These are phyloP conservation scores for Ceratobasidium sp. DNA, from an alignment of 1,284 basidiomycete species.

Conservation along the genomic window DNA sequence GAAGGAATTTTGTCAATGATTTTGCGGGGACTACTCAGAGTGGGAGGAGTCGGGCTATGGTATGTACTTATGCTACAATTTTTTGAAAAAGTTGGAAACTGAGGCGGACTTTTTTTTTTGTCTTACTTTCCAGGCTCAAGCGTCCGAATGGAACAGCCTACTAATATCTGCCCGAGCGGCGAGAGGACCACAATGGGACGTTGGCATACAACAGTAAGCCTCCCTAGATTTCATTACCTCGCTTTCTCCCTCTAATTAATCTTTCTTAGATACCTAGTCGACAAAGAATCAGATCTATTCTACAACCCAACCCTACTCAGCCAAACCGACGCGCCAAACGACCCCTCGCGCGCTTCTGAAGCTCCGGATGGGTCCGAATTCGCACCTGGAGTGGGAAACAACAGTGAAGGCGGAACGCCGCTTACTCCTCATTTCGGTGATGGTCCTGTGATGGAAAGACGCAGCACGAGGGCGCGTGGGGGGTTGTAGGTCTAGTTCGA, in stretches of 20 bases:
- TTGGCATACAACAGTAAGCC: conserved; percentile 82
- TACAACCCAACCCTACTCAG: conserved; percentile 70
- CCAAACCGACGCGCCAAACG: conserved; percentile 27
- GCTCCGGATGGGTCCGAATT: conserved; percentile 17
- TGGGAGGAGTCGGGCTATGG: conserved; percentile 31
- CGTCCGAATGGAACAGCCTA: conserved; percentile 87
- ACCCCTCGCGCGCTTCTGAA: neutral
- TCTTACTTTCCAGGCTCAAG: conserved; percentile 56
- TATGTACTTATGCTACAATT: neutral
- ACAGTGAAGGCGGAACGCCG: conserved; percentile 37
- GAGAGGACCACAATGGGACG: conserved; percentile 86
- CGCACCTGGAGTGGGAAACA: conserved; percentile 15
- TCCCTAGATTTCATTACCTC: neutral
- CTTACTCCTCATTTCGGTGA: conserved; percentile 32
- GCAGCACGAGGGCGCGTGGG: conserved; percentile 31
- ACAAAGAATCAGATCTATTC: conserved; percentile 73
- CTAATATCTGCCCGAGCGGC: conserved; percentile 81
- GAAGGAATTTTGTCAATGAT: conserved; percentile 34
- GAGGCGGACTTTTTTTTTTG: neutral
- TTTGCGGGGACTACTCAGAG: conserved; percentile 21
- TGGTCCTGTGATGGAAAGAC: conserved; percentile 25
- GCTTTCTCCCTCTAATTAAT: neutral
- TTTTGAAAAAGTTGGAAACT: no score
- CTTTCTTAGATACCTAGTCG: conserved; percentile 67
- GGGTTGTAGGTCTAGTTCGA: neutral